A percentile compares a stretch with the other conserved stretches of the same genome.
Evolutionary conservation across 2,329 filamentous ascomycete species (phyloP).

Genomic region (Corinectria fuckeliana): DNA sequence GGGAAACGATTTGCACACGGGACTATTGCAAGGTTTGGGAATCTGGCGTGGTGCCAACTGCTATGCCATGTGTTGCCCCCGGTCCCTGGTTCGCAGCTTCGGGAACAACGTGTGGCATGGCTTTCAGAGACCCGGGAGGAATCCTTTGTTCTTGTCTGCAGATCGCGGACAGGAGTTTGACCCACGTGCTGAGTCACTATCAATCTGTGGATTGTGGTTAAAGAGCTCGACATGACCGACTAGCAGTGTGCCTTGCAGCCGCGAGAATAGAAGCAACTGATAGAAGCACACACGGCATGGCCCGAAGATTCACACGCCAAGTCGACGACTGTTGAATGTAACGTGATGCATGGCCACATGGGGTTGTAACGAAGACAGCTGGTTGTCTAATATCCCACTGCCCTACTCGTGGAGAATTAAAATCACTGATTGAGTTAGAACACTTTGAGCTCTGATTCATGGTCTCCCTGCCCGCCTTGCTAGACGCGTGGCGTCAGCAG

Average conservation of each 20-base stretch:
- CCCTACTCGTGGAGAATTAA: constrained; percentile 35
- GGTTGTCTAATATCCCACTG: constrained; percentile 21
- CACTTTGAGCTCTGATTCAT: constrained; percentile 33
- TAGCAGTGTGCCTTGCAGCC: not conserved
- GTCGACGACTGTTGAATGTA: constrained; percentile 2
- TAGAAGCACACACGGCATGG: not conserved
- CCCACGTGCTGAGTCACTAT: constrained; percentile 9
- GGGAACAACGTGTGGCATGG: constrained; percentile 19
- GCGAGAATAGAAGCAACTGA: not conserved
- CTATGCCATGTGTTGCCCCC: constrained; percentile 35
- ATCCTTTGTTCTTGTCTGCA: constrained; percentile 6
- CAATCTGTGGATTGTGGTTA: not conserved
- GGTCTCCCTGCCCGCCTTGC: constrained; percentile 30
- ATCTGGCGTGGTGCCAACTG: constrained; percentile 29
- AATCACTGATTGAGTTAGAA: constrained; percentile 22
- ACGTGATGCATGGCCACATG: constrained; percentile 25
- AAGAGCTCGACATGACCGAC: not conserved
- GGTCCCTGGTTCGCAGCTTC: constrained; percentile 28
- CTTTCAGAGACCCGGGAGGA: constrained; percentile 27
- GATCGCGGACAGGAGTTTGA: constrained; percentile 7
- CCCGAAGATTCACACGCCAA: constrained; percentile 1
- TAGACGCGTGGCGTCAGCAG: constrained; percentile 40
- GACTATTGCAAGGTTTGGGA: constrained; percentile 28
- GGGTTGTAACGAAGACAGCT: constrained; percentile 8
- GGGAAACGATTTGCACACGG: constrained; percentile 30